These are phyloP conservation scores for Paramecium tetraurelia DNA, from an alignment of 73 alveolate genomes.

Conservation along the genomic window DNA sequence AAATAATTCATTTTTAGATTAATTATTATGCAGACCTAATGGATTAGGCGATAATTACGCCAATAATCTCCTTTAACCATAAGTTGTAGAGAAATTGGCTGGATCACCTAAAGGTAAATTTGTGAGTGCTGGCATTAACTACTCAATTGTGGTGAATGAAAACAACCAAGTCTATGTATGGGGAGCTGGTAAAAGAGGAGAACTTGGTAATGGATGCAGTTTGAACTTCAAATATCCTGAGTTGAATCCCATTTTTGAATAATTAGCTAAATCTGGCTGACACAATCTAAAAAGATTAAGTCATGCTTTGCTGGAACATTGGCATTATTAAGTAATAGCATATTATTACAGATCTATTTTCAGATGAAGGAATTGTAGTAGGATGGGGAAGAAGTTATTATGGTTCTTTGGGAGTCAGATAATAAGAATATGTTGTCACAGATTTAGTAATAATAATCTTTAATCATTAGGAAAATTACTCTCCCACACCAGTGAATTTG, in stretches of 20 bases:
- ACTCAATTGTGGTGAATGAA: neutral
- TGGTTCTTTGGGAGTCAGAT: conserved; percentile 38
- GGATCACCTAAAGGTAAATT: neutral
- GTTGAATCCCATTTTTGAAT: neutral
- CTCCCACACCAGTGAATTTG: neutral
- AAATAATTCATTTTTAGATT: neutral
- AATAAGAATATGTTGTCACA: conserved; percentile 50
- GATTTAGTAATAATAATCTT: neutral
- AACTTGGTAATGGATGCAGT: conserved; percentile 33
- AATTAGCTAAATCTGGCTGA: neutral
- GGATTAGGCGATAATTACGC: neutral
- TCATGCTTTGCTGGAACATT: conserved; percentile 23
- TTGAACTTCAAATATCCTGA: conserved; percentile 18
- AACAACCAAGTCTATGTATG: neutral
- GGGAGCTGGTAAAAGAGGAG: conserved; percentile 1
- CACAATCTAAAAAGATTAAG: neutral
- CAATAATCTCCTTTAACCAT: neutral
- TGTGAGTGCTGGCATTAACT: neutral
- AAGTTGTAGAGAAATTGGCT: neutral
- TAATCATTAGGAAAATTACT: neutral
- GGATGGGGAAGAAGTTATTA: conserved; percentile 45
- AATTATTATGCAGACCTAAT: neutral
- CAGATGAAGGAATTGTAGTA: neutral
- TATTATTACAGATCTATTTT: neutral
- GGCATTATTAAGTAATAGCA: neutral